Percentiles rank a stretch among this genome's conserved stretches.
Evolutionary conservation across 345 rosid species (phyloP).

Genomic region (Noccaea caerulescens): DNA sequence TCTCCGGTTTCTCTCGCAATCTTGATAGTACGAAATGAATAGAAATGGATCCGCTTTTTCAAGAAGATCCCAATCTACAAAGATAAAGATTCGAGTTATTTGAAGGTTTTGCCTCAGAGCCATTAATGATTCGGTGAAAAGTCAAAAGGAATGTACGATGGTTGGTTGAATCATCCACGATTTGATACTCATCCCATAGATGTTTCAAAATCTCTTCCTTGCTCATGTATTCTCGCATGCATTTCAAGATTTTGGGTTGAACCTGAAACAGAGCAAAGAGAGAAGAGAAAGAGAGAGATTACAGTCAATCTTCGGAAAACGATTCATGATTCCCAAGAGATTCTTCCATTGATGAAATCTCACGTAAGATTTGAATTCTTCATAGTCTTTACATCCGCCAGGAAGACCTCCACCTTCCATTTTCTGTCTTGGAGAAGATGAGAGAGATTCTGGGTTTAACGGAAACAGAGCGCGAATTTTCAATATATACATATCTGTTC

Average conservation of each 20-base stretch:
- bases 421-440: no score
- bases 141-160: background rate
- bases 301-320: no score
- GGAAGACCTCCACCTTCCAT: background rate
- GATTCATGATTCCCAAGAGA: background rate
- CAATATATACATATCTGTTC: no score
- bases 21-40: background rate
- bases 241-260: background rate
- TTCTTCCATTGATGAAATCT: background rate
- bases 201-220: background rate
- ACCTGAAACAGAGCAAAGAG: background rate
- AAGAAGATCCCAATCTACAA: constrained; percentile 1
- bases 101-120: constrained; percentile 3
- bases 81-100: background rate
- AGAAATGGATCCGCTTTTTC: background rate
- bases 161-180: background rate
- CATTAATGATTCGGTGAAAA: background rate
- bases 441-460: no score
- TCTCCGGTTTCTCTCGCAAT: background rate
- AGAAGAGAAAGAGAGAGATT: background rate
- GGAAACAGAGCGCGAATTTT: no score
- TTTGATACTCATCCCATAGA: background rate
- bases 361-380: background rate
- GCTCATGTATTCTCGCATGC: background rate
- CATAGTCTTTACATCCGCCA: no score